phyloP scores from a whole-genome alignment of 768 basidiomycete genomes.

The Xanthoconium stramineum region DNA sequence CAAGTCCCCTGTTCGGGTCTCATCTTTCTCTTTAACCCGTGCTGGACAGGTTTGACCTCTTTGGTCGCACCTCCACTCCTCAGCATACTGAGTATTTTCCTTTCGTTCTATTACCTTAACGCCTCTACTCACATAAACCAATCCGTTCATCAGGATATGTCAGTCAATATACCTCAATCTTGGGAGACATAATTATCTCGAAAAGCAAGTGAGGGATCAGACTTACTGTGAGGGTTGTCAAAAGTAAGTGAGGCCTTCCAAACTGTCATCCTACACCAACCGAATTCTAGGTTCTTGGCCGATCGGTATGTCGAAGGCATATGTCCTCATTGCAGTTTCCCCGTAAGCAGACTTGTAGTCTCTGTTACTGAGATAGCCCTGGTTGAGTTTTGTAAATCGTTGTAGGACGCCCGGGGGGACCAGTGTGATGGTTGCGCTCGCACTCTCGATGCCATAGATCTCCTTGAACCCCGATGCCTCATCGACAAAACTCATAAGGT shows the following conservation, averaged over 20 bases:
- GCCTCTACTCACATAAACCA: not conserved
- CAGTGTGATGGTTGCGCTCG: slow-evolving; percentile 94
- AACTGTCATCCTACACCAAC: slow-evolving; percentile 6
- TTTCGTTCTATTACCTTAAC: not conserved
- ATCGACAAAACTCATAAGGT: slow-evolving; percentile 78
- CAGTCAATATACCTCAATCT: slow-evolving; percentile 89
- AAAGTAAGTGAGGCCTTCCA: slow-evolving; percentile 47
- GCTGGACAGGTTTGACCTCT: slow-evolving; percentile 78
- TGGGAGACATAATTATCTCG: slow-evolving; percentile 69
- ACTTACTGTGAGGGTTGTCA: slow-evolving; percentile 92
- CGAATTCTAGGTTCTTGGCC: slow-evolving; percentile 71
- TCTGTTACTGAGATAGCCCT: not conserved
- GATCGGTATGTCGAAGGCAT: slow-evolving; percentile 98
- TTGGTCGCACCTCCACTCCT: slow-evolving; percentile 91
- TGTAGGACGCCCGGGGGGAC: slow-evolving; percentile 92
- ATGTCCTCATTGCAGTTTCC: slow-evolving; percentile 89
- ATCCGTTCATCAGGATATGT: slow-evolving; percentile 57
- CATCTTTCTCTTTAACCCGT: not conserved
- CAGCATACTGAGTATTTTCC: slow-evolving; percentile 77
- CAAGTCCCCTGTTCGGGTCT: slow-evolving; percentile 29
- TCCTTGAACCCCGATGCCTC: slow-evolving; percentile 93
- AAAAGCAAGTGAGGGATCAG: slow-evolving; percentile 85
- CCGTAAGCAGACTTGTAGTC: slow-evolving; percentile 42
- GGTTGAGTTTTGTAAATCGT: slow-evolving; percentile 54
- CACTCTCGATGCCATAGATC: slow-evolving; percentile 89